Conservation (phyloP, 805 yeast species). For the Zygosaccharomyces lentus region DNA sequence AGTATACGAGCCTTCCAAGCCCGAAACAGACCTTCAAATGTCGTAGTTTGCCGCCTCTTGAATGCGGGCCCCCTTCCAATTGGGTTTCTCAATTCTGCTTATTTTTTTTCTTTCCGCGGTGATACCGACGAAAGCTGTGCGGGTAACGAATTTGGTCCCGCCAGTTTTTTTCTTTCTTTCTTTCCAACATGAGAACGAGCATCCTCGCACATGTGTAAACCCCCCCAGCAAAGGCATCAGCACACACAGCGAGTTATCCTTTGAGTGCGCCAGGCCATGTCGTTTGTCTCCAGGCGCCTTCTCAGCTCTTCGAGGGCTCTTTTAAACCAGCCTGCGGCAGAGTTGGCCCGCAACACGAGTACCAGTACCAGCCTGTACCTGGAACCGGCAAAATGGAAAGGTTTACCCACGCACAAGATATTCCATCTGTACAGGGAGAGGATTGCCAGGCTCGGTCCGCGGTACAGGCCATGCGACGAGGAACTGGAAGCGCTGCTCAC, state of each 20-base stretch:
- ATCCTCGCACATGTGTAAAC: no score
- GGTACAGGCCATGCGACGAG: conserved; percentile 45
- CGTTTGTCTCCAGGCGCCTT: neutral
- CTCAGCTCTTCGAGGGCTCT: neutral
- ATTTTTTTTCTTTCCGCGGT: no score
- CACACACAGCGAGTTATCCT: no score
- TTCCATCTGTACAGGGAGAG: conserved; percentile 58
- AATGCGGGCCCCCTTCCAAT: neutral
- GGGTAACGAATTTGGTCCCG: neutral
- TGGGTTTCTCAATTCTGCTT: neutral
- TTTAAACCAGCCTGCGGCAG: conserved; percentile 2
- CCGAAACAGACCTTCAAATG: conserved; percentile 19
- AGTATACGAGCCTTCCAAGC: neutral
- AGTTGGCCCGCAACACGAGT: neutral
- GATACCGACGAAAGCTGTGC: neutral
- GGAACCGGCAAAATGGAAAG: conserved; percentile 68
- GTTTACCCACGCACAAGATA: conserved; percentile 59
- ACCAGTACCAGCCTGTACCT: conserved; percentile 39
- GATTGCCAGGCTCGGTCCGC: conserved; percentile 48
- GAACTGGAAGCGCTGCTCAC: conserved; percentile 56
- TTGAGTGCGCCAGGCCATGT: neutral
- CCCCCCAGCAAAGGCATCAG: no score
- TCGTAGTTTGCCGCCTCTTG: neutral
- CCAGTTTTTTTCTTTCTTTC: neutral
- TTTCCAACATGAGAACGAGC: conserved; percentile 1